phyloP scores from a whole-genome alignment of 495 filamentous ascomycete species.

The Letharia lupina region DNA sequence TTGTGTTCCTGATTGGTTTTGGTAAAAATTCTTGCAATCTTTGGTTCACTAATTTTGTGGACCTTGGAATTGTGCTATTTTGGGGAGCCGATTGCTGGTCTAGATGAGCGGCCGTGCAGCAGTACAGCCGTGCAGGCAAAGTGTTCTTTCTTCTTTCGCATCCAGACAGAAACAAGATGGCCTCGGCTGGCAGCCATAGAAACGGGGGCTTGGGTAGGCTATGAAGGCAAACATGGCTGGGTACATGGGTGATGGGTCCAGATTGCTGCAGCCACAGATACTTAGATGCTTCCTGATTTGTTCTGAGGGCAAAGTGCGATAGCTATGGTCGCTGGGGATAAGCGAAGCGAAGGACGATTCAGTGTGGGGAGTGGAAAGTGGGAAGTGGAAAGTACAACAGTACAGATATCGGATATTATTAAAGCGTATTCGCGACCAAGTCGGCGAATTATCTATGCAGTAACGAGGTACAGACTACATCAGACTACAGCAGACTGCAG shows the following conservation, averaged over 20 bases:
- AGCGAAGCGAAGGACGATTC: neutral
- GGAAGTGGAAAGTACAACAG: no score
- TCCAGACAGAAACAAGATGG: neutral
- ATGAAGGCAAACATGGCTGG: neutral
- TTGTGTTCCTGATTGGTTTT: neutral
- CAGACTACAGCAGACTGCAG: no score
- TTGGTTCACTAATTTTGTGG: neutral
- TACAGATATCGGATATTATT: conserved; percentile 1
- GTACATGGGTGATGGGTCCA: neutral
- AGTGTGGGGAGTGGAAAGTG: neutral
- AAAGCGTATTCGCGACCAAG: neutral
- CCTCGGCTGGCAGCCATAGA: neutral
- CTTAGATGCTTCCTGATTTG: neutral
- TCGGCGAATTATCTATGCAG: neutral
- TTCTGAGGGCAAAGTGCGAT: neutral
- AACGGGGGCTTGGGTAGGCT: neutral
- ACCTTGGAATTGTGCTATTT: neutral
- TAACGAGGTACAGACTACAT: neutral
- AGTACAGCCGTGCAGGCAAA: neutral
- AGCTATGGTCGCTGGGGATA: neutral
- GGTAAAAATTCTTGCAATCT: conserved; percentile 1
- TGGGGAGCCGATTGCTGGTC: neutral
- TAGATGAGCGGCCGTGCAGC: neutral
- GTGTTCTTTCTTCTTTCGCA: neutral
- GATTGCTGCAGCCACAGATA: conserved; percentile 1